Base-by-base conservation (phyloP, 805 yeast genomes). In the Myxozyma kluyveri region DNA sequence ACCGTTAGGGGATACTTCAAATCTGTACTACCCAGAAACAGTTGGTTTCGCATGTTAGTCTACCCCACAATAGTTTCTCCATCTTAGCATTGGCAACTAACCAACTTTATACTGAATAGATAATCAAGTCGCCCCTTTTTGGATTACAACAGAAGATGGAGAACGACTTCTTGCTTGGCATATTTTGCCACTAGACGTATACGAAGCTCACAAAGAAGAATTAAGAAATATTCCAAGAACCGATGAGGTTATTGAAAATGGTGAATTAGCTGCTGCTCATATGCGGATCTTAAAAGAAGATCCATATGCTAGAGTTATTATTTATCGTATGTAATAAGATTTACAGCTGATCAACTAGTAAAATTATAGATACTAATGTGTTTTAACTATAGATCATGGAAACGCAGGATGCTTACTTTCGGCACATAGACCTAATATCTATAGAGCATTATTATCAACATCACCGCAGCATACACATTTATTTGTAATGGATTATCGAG, bases 81-180 rank as follows among this genome's bases (percentile, higher is more conserved):
- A n/a, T 18, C 36, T n/a, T 38, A n/a, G 9, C 21, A 23, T 31
- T 29, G n/a, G n/a, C n/a, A n/a, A n/a, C n/a, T n/a, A 23, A 21
- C 33, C 10, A 2, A 21, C 9, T 29, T 37, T 14, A 3, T 12
- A 14, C 10, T 1, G 2, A 3, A 7, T 31, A 54, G 58, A 29
- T 7, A 50, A 54, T 23, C 58, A 54, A 39, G 58, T 40, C n/a
- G 55, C 58, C 14, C 55, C 58, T 12, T 54, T 50, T 35, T 54
- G 58, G 58, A 22, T 54, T 5, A 22, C 33, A 12, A 46, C 36
- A 38, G 42, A 42, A 10, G 58, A 54, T 38, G 50, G 52, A 3
- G 46, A 29, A 23, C 35, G 33, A 26, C 35, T 54, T 19, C 42
- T 54, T 23, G 58, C 51, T 18, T 54, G 58, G 58, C 58, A 54